A percentile compares a stretch with the other conserved stretches of the same genome.
Evolutionary conservation across 805 yeast genomes (phyloP).

Genomic region (Metschnikowia corniflorae): DNA sequence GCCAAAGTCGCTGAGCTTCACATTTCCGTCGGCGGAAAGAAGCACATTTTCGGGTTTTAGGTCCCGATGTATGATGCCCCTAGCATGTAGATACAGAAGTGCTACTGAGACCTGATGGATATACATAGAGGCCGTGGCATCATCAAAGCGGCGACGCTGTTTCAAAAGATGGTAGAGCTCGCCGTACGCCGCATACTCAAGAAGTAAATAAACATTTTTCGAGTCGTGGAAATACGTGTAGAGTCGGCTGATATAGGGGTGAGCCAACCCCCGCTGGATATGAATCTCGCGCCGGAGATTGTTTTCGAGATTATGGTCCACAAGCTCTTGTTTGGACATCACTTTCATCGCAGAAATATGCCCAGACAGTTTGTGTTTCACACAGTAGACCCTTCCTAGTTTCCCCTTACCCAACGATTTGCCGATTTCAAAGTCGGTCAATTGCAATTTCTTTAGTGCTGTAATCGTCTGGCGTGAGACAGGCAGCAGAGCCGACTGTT

Average conservation of each 20-base stretch:
- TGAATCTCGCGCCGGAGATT: constrained; percentile 91
- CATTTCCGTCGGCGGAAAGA: constrained; percentile 66
- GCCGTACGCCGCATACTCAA: constrained; percentile 84
- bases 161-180: constrained; percentile 77
- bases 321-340: constrained; percentile 80
- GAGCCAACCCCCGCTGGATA: constrained; percentile 76
- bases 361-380: constrained; percentile 67
- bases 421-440: constrained; percentile 81
- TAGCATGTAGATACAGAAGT: constrained; percentile 69
- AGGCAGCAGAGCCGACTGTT: too few species aligned
- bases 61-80: constrained; percentile 85
- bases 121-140: constrained; percentile 71
- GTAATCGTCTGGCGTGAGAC: too few species aligned
- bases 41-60: constrained; percentile 91
- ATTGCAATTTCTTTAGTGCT: too few species aligned
- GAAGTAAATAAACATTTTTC: constrained; percentile 71
- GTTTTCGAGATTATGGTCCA: constrained; percentile 70
- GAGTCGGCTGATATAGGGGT: constrained; percentile 74
- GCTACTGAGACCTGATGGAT: constrained; percentile 83
- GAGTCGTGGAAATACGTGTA: constrained; percentile 85
- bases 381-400: constrained; percentile 90
- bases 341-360: constrained; percentile 87
- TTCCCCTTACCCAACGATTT: constrained; percentile 88
- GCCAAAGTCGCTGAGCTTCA: constrained; percentile 92
- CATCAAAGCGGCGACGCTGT: constrained; percentile 64